These are phyloP conservation scores for Phymatotrichopsis omnivora DNA, from an alignment of 2,329 filamentous ascomycete species.

Conservation along the genomic window DNA sequence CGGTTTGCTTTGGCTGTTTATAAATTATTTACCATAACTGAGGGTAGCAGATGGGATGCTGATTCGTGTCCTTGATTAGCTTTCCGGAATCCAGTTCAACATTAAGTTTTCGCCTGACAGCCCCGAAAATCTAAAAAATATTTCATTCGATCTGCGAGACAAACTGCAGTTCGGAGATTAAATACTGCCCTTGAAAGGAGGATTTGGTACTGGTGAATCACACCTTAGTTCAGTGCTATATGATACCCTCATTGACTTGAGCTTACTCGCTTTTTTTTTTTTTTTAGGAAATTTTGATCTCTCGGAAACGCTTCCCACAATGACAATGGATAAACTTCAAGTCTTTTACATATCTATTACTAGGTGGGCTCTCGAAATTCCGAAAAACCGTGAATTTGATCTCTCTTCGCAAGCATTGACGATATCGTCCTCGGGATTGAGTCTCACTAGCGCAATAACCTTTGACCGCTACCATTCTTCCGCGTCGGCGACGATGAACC, in stretches of 20 bases:
- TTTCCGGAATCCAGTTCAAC: slow-evolving; percentile 16
- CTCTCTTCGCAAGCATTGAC: too few relatives aligned
- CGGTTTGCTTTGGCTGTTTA: slow-evolving; percentile 3
- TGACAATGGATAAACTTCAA: slow-evolving; percentile 18
- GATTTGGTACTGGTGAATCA: slow-evolving; percentile 11
- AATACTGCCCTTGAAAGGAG: slow-evolving; percentile 8
- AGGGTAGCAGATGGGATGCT: not conserved
- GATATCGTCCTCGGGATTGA: too few relatives aligned
- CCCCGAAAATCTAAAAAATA: not conserved
- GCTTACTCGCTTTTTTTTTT: too few relatives aligned
- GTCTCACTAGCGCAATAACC: slow-evolving; percentile 16
- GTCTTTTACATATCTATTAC: slow-evolving; percentile 23
- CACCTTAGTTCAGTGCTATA: not conserved
- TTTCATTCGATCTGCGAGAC: slow-evolving; percentile 11
- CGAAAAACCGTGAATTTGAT: slow-evolving; percentile 23
- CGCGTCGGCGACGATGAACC: slow-evolving; percentile 12
- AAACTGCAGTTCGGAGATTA: slow-evolving; percentile 10
- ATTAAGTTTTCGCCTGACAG: slow-evolving; percentile 7
- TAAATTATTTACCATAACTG: too few relatives aligned
- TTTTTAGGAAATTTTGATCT: not conserved
- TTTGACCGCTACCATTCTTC: slow-evolving; percentile 23
- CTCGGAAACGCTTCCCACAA: not conserved
- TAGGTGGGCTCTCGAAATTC: slow-evolving; percentile 18
- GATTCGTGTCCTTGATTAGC: slow-evolving; percentile 4
- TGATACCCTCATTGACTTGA: too few relatives aligned